phyloP scores from a whole-genome alignment of 148 eudicot species.

The Persicaria maculosa region DNA sequence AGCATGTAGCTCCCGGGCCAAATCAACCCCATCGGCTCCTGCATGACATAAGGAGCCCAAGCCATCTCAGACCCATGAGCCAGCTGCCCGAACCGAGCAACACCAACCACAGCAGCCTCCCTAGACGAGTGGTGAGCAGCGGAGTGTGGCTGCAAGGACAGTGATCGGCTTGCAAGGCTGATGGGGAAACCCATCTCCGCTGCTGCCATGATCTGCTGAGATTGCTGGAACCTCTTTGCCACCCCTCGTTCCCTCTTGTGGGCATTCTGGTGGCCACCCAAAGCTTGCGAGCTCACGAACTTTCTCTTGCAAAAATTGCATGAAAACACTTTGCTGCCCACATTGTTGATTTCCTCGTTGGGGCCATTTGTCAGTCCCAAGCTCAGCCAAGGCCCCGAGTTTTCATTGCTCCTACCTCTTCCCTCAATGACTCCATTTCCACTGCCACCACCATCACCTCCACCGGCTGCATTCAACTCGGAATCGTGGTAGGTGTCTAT shows the following conservation, averaged over 20 bases:
- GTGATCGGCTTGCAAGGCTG: slow-evolving; percentile 1
- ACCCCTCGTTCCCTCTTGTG: slow-evolving; percentile 12
- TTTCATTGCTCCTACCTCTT: no score
- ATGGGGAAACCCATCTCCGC: slow-evolving; percentile 9
- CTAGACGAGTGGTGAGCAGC: background rate
- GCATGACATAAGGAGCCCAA: no score
- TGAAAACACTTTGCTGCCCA: slow-evolving; percentile 2
- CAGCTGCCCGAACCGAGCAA: no score
- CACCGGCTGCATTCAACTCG: no score
- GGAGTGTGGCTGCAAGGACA: slow-evolving; percentile 5
- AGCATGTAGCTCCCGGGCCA: no score
- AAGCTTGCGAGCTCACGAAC: slow-evolving; percentile 7
- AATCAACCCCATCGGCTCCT: no score
- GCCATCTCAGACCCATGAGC: no score
- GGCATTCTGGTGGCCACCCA: slow-evolving; percentile 13
- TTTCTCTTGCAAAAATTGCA: slow-evolving; percentile 12
- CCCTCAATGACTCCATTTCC: no score
- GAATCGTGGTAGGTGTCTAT: no score
- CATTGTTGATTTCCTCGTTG: background rate
- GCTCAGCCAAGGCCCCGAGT: background rate
- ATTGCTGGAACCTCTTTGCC: slow-evolving; percentile 12
- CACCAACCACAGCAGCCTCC: no score
- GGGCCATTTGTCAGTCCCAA: background rate
- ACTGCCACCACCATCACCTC: no score
- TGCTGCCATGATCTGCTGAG: slow-evolving; percentile 16